These are phyloP conservation scores for Rhodotorula sp. DNA, from an alignment of 1,284 basidiomycete species.

Conservation along the genomic window DNA sequence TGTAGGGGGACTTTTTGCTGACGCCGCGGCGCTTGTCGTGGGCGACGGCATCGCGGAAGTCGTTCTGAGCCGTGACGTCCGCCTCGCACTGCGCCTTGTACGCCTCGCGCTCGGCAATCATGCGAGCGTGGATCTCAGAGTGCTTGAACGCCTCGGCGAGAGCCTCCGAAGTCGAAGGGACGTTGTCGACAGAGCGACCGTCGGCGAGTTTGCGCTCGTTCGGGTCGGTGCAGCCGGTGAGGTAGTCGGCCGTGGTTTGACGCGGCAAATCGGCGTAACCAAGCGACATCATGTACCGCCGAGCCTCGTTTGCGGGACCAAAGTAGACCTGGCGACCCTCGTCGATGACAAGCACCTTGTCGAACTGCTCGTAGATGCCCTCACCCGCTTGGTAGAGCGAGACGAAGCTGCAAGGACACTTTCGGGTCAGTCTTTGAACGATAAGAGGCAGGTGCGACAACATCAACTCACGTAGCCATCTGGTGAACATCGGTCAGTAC, in stretches of 20 bases:
- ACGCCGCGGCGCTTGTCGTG: constrained; percentile 83
- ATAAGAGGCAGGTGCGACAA: constrained; percentile 33
- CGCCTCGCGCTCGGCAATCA: constrained; percentile 58
- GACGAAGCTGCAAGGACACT: constrained; percentile 9
- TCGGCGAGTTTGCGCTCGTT: constrained; percentile 81
- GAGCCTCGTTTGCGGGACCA: constrained; percentile 71
- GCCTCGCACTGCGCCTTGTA: constrained; percentile 61
- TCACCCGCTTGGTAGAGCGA: constrained; percentile 53
- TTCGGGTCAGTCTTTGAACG: neutral
- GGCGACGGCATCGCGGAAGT: constrained; percentile 58
- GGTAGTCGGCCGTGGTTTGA: constrained; percentile 76
- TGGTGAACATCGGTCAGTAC: constrained; percentile 57
- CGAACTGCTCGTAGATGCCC: constrained; percentile 67
- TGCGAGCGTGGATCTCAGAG: constrained; percentile 57
- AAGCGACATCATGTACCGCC: constrained; percentile 66
- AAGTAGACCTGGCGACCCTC: constrained; percentile 82
- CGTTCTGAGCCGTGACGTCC: constrained; percentile 60
- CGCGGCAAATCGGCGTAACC: constrained; percentile 55
- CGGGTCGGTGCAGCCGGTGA: constrained; percentile 69
- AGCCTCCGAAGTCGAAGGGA: constrained; percentile 68
- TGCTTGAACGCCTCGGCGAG: constrained; percentile 68
- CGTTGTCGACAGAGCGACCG: constrained; percentile 62
- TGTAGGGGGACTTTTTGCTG: constrained; percentile 80
- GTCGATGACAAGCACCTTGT: constrained; percentile 74
- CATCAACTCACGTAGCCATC: constrained; percentile 42